Percentiles rank a stretch among this genome's conserved stretches.
Conservation (phyloP, 2,329 filamentous ascomycete genomes). For the Rutstroemia sp. region DNA sequence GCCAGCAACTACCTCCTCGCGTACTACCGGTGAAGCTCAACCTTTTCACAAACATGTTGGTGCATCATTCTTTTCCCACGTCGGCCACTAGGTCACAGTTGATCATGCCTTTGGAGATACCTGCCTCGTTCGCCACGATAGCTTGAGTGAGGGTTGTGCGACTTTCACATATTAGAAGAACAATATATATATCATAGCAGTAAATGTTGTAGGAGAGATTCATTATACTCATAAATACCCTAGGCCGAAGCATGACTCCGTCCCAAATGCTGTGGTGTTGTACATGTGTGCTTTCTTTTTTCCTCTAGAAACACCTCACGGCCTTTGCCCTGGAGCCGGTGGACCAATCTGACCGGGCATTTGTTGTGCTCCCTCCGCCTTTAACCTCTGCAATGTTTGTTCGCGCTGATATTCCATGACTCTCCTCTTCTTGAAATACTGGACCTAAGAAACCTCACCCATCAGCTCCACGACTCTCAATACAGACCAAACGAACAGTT, state of each 20-base stretch:
- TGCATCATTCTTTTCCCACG: no score
- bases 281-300: not conserved
- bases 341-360: constrained; percentile 34
- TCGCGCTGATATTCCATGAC: constrained; percentile 88
- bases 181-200: no score
- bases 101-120: no score
- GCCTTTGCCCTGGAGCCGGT: constrained; percentile 5
- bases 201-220: no score
- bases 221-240: no score
- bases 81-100: no score
- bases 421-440: constrained; percentile 95
- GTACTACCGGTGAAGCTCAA: no score
- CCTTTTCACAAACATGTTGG: no score
- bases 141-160: no score
- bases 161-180: no score
- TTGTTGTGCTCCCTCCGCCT: constrained; percentile 62
- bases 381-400: constrained; percentile 66
- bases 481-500: not conserved
- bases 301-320: constrained; percentile 1
- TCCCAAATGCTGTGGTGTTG: not conserved
- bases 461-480: constrained; percentile 8
- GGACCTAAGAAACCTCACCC: constrained; percentile 51
- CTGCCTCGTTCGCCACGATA: no score
- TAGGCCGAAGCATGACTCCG: not conserved
- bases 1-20: no score